Conservation (phyloP, 2,329 filamentous ascomycete species). For the Monosporascus sp. region DNA sequence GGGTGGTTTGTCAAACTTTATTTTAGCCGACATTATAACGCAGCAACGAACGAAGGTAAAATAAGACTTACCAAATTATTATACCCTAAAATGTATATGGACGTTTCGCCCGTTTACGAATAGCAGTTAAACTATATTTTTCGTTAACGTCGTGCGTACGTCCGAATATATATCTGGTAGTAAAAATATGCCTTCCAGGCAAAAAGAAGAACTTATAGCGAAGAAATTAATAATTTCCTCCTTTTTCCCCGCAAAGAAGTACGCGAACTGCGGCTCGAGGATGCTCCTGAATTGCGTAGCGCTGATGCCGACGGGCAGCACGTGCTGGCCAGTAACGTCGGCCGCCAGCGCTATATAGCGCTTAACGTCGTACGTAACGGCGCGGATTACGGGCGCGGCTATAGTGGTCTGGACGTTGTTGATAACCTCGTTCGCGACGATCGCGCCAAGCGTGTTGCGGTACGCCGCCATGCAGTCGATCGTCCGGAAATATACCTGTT, state of each 20-base stretch:
- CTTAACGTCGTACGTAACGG: conserved; percentile 23
- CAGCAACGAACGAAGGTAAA: not conserved
- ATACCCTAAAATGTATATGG: conserved; percentile 4
- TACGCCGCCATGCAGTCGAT: conserved; percentile 23
- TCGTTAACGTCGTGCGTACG: no score
- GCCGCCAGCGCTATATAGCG: conserved; percentile 17
- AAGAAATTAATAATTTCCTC: conserved; percentile 15
- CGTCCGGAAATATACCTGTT: conserved; percentile 13
- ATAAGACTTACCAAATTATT: conserved; percentile 1
- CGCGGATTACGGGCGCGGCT: conserved; percentile 15
- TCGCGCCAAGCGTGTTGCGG: conserved; percentile 22
- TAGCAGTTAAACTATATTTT: conserved; percentile 12
- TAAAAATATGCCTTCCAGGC: no score
- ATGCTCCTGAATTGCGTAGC: not conserved
- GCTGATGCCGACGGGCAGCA: conserved; percentile 14
- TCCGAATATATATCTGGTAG: no score
- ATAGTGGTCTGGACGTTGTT: conserved; percentile 3
- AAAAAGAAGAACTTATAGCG: conserved; percentile 1
- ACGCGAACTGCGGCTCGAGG: conserved; percentile 11
- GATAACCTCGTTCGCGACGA: conserved; percentile 17
- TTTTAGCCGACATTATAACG: not conserved
- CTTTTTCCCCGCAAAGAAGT: conserved; percentile 12
- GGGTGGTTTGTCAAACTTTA: not conserved
- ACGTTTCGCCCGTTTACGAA: conserved; percentile 2
- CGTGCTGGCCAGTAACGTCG: conserved; percentile 5